Base-by-base conservation (phyloP, 352 stramenopile genomes). In the Phytophthora sp. region DNA sequence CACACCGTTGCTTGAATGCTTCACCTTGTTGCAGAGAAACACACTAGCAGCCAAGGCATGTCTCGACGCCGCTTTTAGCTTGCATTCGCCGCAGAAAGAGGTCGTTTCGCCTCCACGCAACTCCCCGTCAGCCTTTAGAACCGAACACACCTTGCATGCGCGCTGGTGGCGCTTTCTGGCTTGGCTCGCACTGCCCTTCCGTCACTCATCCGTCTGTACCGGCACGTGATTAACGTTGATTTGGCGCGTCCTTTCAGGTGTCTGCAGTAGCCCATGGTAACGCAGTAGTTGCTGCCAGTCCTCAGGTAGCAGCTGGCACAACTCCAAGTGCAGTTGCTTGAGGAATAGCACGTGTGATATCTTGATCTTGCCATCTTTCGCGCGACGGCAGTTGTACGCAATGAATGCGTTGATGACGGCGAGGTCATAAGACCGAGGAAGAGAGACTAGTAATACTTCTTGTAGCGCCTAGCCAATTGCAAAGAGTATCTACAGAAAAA, bases 21-120 rank as follows among this genome's bases (percentile, higher is more conserved):
- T 58, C 20, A 65, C 46, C 21, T 65, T 58, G 26, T 65, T 65
- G 20, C 57, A 59, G 12, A 59, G 21, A n/a, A 58, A 53, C 9
- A 66, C 57, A 20, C 24, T 18, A 2, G 46, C 21, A 6, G 27
- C 36, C 21, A 38, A 15, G 0, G 57, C 47, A 12, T 47, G 12
- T n/a, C 5, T 59, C 0, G 35, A 66, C 21, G 42, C 4, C 4
- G 47, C 30, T 39, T 58, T 59, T 1, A 59, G 29, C 29, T 59
- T 59, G 38, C 47, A 59, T 8, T 44, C 36, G 16, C 15, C 31
- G 31, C 42, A 63, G 16, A 35, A 63, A 12, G 49, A 55, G 4
- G 41, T 55, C 5, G 47, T 50, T 30, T 54, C 47, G 0, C 47
- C 57, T 3, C 46, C 57, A 8, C 31, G 30, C 21, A 6, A 9